Conservation (phyloP, 495 filamentous ascomycete genomes). For the Neurospora cerealis region DNA sequence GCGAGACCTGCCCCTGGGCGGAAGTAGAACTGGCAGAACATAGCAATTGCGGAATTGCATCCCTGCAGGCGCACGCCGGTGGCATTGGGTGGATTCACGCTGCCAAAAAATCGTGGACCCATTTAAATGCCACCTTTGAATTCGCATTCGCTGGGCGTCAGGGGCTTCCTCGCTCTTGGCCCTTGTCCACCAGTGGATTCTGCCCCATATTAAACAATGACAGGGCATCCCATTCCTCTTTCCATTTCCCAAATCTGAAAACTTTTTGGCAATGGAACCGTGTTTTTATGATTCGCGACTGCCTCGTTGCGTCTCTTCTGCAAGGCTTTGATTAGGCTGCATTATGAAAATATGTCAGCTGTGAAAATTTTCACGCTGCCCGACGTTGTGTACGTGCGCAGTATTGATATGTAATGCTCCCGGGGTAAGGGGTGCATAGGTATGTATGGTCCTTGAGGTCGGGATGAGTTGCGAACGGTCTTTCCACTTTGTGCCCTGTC, state of each 20-base stretch:
- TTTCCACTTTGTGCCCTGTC: not conserved
- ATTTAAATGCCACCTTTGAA: not conserved
- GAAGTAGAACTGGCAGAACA: not conserved
- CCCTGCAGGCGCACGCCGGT: not conserved
- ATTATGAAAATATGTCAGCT: not conserved
- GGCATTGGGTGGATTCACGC: not conserved
- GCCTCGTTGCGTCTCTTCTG: not conserved
- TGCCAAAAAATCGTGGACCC: not conserved
- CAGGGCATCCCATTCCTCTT: not conserved
- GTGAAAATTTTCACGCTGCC: not conserved
- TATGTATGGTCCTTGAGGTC: not conserved
- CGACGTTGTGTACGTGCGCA: not conserved
- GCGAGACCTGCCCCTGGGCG: not conserved
- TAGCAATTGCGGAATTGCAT: no score
- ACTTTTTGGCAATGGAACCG: not conserved
- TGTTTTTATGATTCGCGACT: not conserved
- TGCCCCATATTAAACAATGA: not conserved
- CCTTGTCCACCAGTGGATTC: not conserved
- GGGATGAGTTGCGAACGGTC: not conserved
- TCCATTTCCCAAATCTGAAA: not conserved
- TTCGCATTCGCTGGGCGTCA: not conserved
- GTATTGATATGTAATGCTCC: not conserved
- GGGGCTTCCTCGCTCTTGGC: not conserved
- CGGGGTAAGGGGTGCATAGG: not conserved
- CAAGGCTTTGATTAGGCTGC: not conserved